Conservation (phyloP, 306 rosid species). For the Cyamopsis tetragonoloba region DNA sequence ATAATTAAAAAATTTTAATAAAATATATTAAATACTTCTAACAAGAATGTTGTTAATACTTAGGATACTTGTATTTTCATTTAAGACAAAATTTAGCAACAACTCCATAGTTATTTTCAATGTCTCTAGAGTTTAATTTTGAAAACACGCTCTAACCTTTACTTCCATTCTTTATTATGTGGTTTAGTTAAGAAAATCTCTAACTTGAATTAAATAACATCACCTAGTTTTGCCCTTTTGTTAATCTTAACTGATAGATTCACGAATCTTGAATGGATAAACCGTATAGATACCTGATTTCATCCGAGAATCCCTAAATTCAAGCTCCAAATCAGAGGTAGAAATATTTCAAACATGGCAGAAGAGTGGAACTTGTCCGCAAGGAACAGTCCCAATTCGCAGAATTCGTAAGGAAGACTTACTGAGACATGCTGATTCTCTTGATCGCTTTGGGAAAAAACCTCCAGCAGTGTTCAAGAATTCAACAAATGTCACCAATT, state of each 20-base stretch:
- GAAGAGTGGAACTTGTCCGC: slow-evolving; percentile 61
- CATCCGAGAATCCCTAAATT: not conserved
- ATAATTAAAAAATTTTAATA: too few species aligned
- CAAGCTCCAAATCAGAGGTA: not conserved
- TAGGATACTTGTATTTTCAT: too few species aligned
- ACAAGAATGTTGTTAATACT: too few species aligned
- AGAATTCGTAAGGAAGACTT: slow-evolving; percentile 45
- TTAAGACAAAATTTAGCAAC: too few species aligned
- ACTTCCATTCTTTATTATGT: too few species aligned
- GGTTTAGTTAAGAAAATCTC: too few species aligned
- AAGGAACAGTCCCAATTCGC: slow-evolving; percentile 62
- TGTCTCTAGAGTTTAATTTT: too few species aligned
- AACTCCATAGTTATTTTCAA: too few species aligned
- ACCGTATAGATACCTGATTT: slow-evolving; percentile 43
- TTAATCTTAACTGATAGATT: not conserved
- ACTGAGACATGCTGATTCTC: slow-evolving; percentile 35
- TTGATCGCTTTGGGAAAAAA: slow-evolving; percentile 44
- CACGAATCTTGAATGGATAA: not conserved
- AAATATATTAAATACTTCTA: too few species aligned
- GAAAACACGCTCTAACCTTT: too few species aligned
- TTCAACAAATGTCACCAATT: slow-evolving; percentile 2
- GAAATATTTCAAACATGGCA: slow-evolving; percentile 50
- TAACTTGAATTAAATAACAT: too few species aligned
- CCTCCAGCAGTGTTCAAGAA: not conserved
- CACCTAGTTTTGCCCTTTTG: too few species aligned